Evolutionary conservation across 495 filamentous ascomycete species (phyloP).

Genomic region (Lindgomyces ingoldianus): DNA sequence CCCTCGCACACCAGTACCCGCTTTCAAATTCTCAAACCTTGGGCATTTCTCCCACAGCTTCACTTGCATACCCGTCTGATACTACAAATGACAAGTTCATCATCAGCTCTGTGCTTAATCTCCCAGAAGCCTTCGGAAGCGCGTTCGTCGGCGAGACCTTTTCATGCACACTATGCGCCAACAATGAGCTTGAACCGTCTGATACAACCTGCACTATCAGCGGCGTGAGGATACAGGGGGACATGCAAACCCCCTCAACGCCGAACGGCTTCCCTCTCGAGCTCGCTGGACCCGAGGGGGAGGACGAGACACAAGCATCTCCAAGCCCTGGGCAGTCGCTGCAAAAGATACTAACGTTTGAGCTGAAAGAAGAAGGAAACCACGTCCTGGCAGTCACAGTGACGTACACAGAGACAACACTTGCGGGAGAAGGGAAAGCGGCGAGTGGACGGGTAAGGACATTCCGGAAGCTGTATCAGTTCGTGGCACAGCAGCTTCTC

Average conservation of each 20-base stretch:
- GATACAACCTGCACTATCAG: slow-evolving; percentile 53
- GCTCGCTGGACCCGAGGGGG: slow-evolving; percentile 45
- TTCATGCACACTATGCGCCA: slow-evolving; percentile 88
- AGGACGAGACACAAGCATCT: slow-evolving; percentile 46
- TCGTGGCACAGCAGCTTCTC: slow-evolving; percentile 83
- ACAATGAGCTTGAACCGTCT: slow-evolving; percentile 68
- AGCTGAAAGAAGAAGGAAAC: slow-evolving; percentile 89
- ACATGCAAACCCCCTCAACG: slow-evolving; percentile 87
- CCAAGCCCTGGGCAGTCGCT: slow-evolving; percentile 68
- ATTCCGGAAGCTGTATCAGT: slow-evolving; percentile 96
- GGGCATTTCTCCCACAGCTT: slow-evolving; percentile 54
- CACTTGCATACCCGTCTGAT: slow-evolving; percentile 56
- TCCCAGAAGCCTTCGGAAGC: slow-evolving; percentile 88
- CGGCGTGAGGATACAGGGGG: slow-evolving; percentile 78
- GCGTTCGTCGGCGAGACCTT: slow-evolving; percentile 97
- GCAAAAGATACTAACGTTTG: slow-evolving; percentile 80
- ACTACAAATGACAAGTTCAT: slow-evolving; percentile 56
- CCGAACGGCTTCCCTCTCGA: slow-evolving; percentile 55
- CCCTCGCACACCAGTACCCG: slow-evolving; percentile 53
- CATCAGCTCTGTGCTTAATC: slow-evolving; percentile 70
- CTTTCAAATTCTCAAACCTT: slow-evolving; percentile 51
- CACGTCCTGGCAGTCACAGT: slow-evolving; percentile 94
- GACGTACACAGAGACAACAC: slow-evolving; percentile 71
- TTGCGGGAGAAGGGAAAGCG: slow-evolving; percentile 44
- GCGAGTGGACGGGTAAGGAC: slow-evolving; percentile 67